Evolutionary conservation across 352 stramenopile genomes (phyloP), one percentile per base, ranked within the genome.

Genomic region (Plasmopara viticola): DNA sequence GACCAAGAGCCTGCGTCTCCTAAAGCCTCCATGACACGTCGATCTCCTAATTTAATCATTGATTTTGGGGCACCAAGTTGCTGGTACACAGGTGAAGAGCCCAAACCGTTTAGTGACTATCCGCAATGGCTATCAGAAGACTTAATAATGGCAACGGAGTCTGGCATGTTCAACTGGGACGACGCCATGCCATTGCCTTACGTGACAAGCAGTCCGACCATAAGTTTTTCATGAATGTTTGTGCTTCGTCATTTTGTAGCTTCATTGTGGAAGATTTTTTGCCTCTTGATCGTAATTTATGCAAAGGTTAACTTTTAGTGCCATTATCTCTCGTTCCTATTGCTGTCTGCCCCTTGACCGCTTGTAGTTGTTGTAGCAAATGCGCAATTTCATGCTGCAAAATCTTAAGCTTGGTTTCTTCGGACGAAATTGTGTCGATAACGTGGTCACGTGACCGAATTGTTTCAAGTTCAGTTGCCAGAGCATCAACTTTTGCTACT

Each of bases 341-440:
- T 54, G 44, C 53, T 52, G 43, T 51, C 53, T 64, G 53, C 33
- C 42, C 47, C 34, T 70, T 66, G 1, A 67, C 45, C 13, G 51
- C 51, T 48, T 85, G 52, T 1, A 90, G 53, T 62, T 87, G 72
- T 28, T 80, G 66, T 29, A 85, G 46, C 14, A 75, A 72, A 33
- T 64, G 69, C 9, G 61, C 56, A 34, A 89, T 86, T 31, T 88
- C 75, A 12, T 68, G 58, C 29, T 86, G 69, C 8, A 91, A 51
- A 4, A 72, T 66, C 31, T 78, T 63, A 3, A 86, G 70, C 46
- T 84, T 88, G 13, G 62, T 65, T 29, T 86, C 65, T 30, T 90
- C 75, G 1, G 59, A 33, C 9, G 45, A 35, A 39, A 90, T 67
- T 31, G 66, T 71, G 15, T 84, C 74, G 18, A 64, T 68, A 0